These are phyloP conservation scores for Colletotrichum musicola DNA, from an alignment of 2,329 filamentous ascomycete species.

Conservation along the genomic window DNA sequence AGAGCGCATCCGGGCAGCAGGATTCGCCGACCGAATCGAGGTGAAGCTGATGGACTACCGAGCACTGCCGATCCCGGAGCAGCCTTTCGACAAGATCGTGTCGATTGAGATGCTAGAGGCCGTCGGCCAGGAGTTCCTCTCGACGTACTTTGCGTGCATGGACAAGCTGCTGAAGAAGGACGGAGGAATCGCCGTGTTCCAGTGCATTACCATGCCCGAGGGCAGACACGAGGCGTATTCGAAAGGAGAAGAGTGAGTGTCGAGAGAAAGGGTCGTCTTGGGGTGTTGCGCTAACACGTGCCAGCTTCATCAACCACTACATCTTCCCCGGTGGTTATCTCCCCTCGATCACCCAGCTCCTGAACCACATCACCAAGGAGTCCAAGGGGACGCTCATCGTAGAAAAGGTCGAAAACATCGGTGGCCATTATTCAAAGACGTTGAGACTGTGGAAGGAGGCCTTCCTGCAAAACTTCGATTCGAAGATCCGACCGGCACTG, in stretches of 20 bases:
- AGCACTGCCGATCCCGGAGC: constrained; percentile 65
- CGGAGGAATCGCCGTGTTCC: constrained; percentile 77
- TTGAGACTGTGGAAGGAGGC: constrained; percentile 76
- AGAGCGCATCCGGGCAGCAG: constrained; percentile 70
- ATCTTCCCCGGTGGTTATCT: constrained; percentile 85
- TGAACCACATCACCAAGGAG: constrained; percentile 70
- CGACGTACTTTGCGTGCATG: constrained; percentile 76
- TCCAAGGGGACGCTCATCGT: constrained; percentile 74
- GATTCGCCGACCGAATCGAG: constrained; percentile 71
- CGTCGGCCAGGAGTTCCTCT: constrained; percentile 75
- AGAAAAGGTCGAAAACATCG: constrained; percentile 78
- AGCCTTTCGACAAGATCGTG: constrained; percentile 76
- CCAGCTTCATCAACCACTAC: constrained; percentile 78
- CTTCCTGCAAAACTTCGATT: constrained; percentile 73
- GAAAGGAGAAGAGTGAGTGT: constrained; percentile 70
- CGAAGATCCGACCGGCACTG: constrained; percentile 70
- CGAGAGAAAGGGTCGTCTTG: not conserved
- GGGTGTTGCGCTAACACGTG: constrained; percentile 15
- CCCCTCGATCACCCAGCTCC: constrained; percentile 67
- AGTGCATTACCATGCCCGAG: constrained; percentile 84
- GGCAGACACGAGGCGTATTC: constrained; percentile 74
- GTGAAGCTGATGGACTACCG: constrained; percentile 79
- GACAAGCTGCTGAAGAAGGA: constrained; percentile 74
- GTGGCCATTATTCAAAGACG: constrained; percentile 79
- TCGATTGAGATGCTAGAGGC: constrained; percentile 85